These are phyloP conservation scores for Agaricus blazei DNA, from an alignment of 768 basidiomycete species.

Conservation along the genomic window DNA sequence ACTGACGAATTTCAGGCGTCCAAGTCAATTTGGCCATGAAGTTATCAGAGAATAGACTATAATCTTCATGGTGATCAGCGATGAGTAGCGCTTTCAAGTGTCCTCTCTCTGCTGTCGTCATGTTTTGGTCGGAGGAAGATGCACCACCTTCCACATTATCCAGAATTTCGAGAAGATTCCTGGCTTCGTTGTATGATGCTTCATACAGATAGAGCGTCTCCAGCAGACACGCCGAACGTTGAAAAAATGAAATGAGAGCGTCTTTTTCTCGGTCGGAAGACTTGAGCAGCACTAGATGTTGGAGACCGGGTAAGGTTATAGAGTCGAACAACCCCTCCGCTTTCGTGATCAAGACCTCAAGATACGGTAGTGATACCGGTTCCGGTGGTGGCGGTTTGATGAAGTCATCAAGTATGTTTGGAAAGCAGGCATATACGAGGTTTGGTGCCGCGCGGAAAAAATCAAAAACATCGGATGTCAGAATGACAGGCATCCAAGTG, in stretches of 20 bases:
- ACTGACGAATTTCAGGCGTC: background rate
- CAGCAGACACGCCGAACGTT: conserved; percentile 10
- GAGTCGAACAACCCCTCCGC: background rate
- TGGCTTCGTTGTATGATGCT: background rate
- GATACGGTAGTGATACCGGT: background rate
- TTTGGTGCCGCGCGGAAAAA: conserved; percentile 9
- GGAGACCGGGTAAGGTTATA: conserved; percentile 3
- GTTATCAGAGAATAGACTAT: background rate
- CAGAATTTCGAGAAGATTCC: conserved; percentile 10
- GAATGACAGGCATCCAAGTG: conserved; percentile 4
- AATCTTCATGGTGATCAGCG: background rate
- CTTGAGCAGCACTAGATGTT: conserved; percentile 3
- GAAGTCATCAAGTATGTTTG: background rate
- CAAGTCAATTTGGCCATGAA: conserved; percentile 3
- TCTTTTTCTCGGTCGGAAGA: conserved; percentile 2
- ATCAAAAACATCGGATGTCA: background rate
- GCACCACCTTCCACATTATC: background rate
- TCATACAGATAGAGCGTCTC: conserved; percentile 12
- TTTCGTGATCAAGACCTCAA: conserved; percentile 2
- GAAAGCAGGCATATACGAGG: conserved; percentile 8
- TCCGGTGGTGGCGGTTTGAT: background rate
- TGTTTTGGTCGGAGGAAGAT: background rate
- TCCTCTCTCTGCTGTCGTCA: background rate
- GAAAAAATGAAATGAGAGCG: conserved; percentile 5
- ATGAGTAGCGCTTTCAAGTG: conserved; percentile 1